Evolutionary conservation across 768 basidiomycete species (phyloP).

Genomic region (Boletus edulis): DNA sequence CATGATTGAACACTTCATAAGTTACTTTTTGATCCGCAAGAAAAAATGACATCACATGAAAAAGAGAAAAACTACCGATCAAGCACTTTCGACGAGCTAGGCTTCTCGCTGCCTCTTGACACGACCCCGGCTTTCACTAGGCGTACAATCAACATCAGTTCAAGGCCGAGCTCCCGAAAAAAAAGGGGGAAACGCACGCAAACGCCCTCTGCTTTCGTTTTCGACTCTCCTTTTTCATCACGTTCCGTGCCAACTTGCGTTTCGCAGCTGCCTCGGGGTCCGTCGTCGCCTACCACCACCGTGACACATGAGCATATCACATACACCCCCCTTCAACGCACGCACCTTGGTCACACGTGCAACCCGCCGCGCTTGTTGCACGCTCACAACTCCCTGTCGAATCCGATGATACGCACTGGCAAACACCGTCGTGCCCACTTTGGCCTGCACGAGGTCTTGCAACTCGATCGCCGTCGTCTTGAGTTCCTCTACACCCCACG

Average conservation of each 20-base stretch:
- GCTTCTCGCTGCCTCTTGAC: conserved; percentile 43
- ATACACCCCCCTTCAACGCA: neutral
- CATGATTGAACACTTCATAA: too few relatives aligned
- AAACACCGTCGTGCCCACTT: conserved; percentile 88
- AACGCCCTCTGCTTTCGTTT: conserved; percentile 70
- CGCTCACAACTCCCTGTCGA: conserved; percentile 62
- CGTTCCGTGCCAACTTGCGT: conserved; percentile 68
- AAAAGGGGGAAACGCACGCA: conserved; percentile 46
- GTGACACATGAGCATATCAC: too few relatives aligned
- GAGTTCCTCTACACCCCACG: conserved; percentile 61
- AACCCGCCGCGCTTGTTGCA: conserved; percentile 71
- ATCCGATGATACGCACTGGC: conserved; percentile 77
- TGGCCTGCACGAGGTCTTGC: conserved; percentile 81
- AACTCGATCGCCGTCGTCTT: conserved; percentile 79
- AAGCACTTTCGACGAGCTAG: neutral
- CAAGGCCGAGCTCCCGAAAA: neutral
- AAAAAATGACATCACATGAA: too few relatives aligned
- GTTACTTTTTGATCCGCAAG: too few relatives aligned
- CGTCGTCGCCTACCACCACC: conserved; percentile 49
- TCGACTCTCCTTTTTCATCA: conserved; percentile 78
- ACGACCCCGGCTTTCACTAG: conserved; percentile 49
- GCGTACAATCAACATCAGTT: neutral
- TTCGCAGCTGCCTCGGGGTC: conserved; percentile 78
- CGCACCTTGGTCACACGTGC: conserved; percentile 51
- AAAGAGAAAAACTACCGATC: too few relatives aligned